These are phyloP conservation scores for Flammula alnicola DNA, from an alignment of 1,284 basidiomycete species.

Conservation along the genomic window DNA sequence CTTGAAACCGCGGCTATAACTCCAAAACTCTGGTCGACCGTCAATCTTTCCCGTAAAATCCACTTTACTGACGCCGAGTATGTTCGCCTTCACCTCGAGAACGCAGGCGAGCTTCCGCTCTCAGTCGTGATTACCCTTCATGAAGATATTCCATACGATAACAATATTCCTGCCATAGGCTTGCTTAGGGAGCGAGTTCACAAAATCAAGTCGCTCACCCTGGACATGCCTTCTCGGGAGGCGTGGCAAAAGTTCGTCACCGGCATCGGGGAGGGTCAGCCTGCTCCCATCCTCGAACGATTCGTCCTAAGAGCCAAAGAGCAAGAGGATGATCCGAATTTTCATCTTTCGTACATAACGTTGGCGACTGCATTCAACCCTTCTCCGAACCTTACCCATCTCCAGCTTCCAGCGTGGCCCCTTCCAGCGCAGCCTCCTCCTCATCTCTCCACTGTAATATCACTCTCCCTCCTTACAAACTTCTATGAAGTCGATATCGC, in stretches of 20 bases:
- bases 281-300: too few relatives aligned
- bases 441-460: conserved; percentile 1
- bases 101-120: background rate
- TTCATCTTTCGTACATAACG: conserved; percentile 1
- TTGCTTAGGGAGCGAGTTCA: background rate
- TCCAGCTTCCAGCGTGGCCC: conserved; percentile 11
- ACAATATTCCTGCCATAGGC: background rate
- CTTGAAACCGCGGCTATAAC: too few relatives aligned
- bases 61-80: background rate
- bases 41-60: too few relatives aligned
- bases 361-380: conserved; percentile 5
- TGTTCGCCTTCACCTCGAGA: background rate
- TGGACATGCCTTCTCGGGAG: background rate
- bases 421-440: too few relatives aligned
- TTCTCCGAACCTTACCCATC: background rate
- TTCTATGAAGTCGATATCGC: conserved; percentile 6
- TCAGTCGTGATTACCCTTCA: background rate
- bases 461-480: conserved; percentile 1
- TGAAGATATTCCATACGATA: background rate
- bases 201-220: conserved; percentile 3
- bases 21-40: too few relatives aligned
- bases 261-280: too few relatives aligned
- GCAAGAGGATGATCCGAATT: background rate
- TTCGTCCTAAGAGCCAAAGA: background rate
- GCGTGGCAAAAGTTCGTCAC: conserved; percentile 6